Base-by-base conservation (phyloP, 306 rosid species). In the Trifolium dubium region DNA sequence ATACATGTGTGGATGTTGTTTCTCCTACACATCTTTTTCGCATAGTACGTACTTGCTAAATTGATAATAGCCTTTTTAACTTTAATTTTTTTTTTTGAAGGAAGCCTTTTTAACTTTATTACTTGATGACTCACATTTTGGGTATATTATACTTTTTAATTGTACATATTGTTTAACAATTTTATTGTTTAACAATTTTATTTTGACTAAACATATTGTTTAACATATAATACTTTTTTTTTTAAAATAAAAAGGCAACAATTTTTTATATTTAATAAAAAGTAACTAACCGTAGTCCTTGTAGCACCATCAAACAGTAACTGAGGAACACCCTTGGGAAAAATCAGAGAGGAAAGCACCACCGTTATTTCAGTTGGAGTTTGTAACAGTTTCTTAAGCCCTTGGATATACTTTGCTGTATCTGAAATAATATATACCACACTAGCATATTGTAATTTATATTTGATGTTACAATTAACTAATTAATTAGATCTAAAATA, bases 221-320 rank as follows among this genome's bases (percentile, higher is more conserved):
- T 23, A 23, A 23, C 23, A 23, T 23, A 23, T 23, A 23, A 23
- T 23, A 23, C 23, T 0, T 0, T 23, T 23, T 23, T 23, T 37
- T 5, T 43, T 23, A 23, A 11, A 44, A 40, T 39, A 39, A 7
- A 7, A 4, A 47, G 2, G 7, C 7, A 47, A 47, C 17, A 47
- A 47, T 47, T 47, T 13, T 0, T 8, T 18, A 19, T 23, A 56
- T 54, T 53, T 53, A 3, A 31, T 19, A 6, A 19, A 13, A 54
- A 54, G 32, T 19, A 28, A 58, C 37, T 1, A 66, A 79, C 83
- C 83, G 71, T 67, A 28, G 79, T 73, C 37, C 76, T 78, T 5
- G 90, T 67, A 17, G 86, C 81, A 71, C 97, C 89, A 61, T 91
- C 89, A 43, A 67, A 69, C 5, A 91, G 75, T 3, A 78, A 77